A percentile compares a stretch with the other conserved stretches of the same genome.
Evolutionary conservation across 805 yeast species (phyloP).

Genomic region (Komagataella phaffii): DNA sequence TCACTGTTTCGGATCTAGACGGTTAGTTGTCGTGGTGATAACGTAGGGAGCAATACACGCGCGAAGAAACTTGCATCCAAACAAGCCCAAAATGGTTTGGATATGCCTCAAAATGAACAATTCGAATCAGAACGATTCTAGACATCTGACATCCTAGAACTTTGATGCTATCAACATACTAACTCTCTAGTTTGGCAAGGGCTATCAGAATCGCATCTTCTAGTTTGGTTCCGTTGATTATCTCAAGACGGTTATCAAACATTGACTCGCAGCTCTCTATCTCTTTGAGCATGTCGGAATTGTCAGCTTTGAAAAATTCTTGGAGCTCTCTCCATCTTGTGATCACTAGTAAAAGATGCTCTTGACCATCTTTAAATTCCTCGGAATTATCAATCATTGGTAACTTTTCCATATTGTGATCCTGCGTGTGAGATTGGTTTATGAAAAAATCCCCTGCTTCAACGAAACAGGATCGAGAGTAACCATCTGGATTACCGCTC

Average conservation of each 20-base stretch:
- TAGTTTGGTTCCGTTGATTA: slow-evolving; percentile 43
- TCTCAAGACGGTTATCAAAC: slow-evolving; percentile 49
- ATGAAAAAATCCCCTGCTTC: slow-evolving; percentile 54
- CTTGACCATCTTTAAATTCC: slow-evolving; percentile 3
- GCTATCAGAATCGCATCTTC: slow-evolving; percentile 64
- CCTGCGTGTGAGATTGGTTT: slow-evolving; percentile 6
- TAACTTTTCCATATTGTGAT: not conserved
- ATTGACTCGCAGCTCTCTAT: slow-evolving; percentile 43
- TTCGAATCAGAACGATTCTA: too few species aligned
- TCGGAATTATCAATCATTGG: slow-evolving; percentile 8
- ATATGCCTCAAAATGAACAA: too few species aligned
- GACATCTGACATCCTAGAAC: not conserved
- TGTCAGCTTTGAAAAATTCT: slow-evolving; percentile 37
- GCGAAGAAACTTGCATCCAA: not conserved
- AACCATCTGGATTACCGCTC: slow-evolving; percentile 51
- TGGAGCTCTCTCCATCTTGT: slow-evolving; percentile 51
- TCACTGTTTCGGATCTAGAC: not conserved
- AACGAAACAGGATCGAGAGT: slow-evolving; percentile 50
- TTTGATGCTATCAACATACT: not conserved
- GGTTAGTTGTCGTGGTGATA: not conserved
- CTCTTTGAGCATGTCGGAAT: slow-evolving; percentile 29
- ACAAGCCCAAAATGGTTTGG: not conserved
- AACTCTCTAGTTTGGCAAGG: slow-evolving; percentile 21
- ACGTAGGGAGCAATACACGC: not conserved
- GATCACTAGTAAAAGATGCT: slow-evolving; percentile 38